Percentiles rank a stretch among this genome's conserved stretches.
Evolutionary conservation across 1,139 yeast species (phyloP).

Genomic region (Geotrichum restrictum): DNA sequence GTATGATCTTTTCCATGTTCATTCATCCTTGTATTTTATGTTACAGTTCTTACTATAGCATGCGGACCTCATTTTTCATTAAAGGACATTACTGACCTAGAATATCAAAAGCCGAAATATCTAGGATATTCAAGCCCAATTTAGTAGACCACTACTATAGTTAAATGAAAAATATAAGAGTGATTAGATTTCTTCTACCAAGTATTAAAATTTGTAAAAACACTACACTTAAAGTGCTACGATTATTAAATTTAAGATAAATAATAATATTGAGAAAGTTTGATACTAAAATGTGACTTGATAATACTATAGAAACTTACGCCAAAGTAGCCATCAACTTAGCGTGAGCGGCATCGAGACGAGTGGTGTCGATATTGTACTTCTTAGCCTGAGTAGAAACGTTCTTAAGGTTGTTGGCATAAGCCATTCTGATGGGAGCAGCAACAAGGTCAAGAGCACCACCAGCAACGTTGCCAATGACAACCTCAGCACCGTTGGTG

Average conservation of each 20-base stretch:
- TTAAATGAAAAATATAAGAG: too few relatives aligned
- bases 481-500: slow-evolving; percentile 33
- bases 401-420: slow-evolving; percentile 18
- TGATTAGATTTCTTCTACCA: too few relatives aligned
- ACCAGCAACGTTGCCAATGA: slow-evolving; percentile 27
- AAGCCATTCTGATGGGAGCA: slow-evolving; percentile 22
- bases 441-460: slow-evolving; percentile 21
- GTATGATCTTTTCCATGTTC: too few relatives aligned
- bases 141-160: too few relatives aligned
- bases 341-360: slow-evolving; percentile 15
- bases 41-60: too few relatives aligned
- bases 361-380: slow-evolving; percentile 24
- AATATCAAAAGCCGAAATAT: too few relatives aligned
- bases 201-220: too few relatives aligned
- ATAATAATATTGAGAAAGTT: slow-evolving; percentile 22
- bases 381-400: slow-evolving; percentile 20
- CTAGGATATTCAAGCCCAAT: too few relatives aligned
- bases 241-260: slow-evolving; percentile 12
- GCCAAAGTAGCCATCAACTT: slow-evolving; percentile 21
- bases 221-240: too few relatives aligned
- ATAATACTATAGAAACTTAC: slow-evolving; percentile 22
- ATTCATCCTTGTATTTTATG: slow-evolving; percentile 1
- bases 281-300: too few relatives aligned
- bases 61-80: too few relatives aligned
- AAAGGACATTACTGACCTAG: too few relatives aligned